A percentile compares a stretch with the other conserved stretches of the same genome.
phyloP scores from a whole-genome alignment of 345 rosid species.

The Kernera saxatilis region DNA sequence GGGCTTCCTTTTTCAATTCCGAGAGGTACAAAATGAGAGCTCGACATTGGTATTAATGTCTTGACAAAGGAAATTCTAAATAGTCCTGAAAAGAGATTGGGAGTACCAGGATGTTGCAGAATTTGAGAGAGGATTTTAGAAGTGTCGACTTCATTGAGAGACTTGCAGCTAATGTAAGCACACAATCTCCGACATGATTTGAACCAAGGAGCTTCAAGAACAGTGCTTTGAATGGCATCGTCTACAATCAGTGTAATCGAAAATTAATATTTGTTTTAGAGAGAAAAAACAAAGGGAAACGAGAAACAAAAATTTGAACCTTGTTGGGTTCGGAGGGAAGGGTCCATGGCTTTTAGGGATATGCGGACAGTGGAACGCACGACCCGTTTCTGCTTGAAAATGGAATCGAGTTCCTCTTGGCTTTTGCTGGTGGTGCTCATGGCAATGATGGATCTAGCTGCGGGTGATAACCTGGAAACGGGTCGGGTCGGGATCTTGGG shows the following conservation, averaged over 20 bases:
- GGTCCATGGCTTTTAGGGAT: conserved; percentile 73
- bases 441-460: conserved; percentile 8
- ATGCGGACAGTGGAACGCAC: conserved; percentile 68
- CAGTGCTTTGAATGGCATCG: conserved; percentile 57
- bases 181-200: conserved; percentile 67
- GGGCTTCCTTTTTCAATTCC: not conserved
- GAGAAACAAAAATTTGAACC: conserved; percentile 11
- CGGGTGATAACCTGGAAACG: conserved; percentile 4
- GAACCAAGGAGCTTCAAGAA: conserved; percentile 82
- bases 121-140: conserved; percentile 47
- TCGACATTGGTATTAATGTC: not conserved
- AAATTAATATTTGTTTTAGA: not conserved
- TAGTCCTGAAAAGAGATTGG: not conserved
- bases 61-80: not conserved
- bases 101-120: conserved; percentile 40
- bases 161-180: conserved; percentile 81
- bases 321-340: conserved; percentile 65
- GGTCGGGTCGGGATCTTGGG: conserved; percentile 26
- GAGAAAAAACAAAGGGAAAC: not conserved
- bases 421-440: conserved; percentile 25
- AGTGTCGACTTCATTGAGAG: conserved; percentile 83
- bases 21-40: not conserved
- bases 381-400: conserved; percentile 57
- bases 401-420: conserved; percentile 42
- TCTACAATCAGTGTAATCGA: conserved; percentile 34